These are phyloP conservation scores for Sporothrix brasiliensis DNA, from an alignment of 2,329 filamentous ascomycete genomes.

Conservation along the genomic window DNA sequence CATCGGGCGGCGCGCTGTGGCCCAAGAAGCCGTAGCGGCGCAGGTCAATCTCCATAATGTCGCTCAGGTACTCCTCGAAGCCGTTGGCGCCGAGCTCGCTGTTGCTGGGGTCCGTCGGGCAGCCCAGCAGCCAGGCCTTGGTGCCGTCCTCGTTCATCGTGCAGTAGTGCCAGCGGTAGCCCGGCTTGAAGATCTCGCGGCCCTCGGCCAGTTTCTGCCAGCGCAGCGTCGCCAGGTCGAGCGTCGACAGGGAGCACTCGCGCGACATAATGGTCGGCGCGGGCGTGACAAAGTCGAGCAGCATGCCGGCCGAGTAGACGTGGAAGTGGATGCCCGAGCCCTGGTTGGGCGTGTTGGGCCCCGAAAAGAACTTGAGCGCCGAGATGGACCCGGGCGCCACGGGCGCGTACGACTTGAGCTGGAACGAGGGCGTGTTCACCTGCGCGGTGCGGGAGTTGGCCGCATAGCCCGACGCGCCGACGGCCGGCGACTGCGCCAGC, in stretches of 20 bases:
- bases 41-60: slow-evolving; percentile 91
- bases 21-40: slow-evolving; percentile 88
- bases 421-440: slow-evolving; percentile 67
- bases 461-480: slow-evolving; percentile 66
- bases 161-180: slow-evolving; percentile 98
- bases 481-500: slow-evolving; percentile 53
- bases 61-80: slow-evolving; percentile 89
- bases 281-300: slow-evolving; percentile 93
- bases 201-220: slow-evolving; percentile 97
- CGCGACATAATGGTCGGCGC: slow-evolving; percentile 82
- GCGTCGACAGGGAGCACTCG: slow-evolving; percentile 85
- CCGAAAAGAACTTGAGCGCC: slow-evolving; percentile 84
- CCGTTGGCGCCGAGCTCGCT: slow-evolving; percentile 69
- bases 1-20: slow-evolving; percentile 66
- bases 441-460: slow-evolving; percentile 69
- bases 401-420: slow-evolving; percentile 73
- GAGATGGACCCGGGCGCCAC: slow-evolving; percentile 88
- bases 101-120: slow-evolving; percentile 70
- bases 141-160: slow-evolving; percentile 94
- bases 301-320: slow-evolving; percentile 86
- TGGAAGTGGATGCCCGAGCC: slow-evolving; percentile 94
- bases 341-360: slow-evolving; percentile 82
- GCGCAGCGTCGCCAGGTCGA: slow-evolving; percentile 82
- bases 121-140: slow-evolving; percentile 95
- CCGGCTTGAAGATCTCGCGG: slow-evolving; percentile 85